These are phyloP conservation scores for Daldinia concentrica DNA, from an alignment of 495 filamentous ascomycete genomes.

Conservation along the genomic window DNA sequence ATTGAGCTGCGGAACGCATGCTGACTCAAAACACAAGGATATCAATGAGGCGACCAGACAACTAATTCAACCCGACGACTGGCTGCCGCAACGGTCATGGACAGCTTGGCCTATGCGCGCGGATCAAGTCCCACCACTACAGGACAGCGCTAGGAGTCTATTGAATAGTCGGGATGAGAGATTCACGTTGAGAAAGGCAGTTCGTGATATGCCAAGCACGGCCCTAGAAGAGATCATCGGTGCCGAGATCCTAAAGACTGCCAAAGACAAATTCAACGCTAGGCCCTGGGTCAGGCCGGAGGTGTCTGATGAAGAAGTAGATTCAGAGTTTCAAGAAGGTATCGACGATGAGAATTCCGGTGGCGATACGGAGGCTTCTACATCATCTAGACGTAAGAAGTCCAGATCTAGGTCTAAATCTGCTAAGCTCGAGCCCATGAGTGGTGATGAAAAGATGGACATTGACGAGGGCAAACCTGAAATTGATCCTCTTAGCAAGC, in stretches of 20 bases:
- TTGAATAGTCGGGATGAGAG: conserved; percentile 51
- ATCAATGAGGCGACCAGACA: conserved; percentile 34
- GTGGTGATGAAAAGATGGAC: conserved; percentile 39
- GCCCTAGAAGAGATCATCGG: conserved; percentile 73
- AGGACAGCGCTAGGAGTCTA: conserved; percentile 38
- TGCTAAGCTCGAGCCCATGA: conserved; percentile 28
- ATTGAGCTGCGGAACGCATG: conserved; percentile 3
- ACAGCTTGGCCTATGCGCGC: conserved; percentile 80
- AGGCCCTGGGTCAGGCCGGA: conserved; percentile 30
- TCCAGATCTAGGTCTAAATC: conserved; percentile 25
- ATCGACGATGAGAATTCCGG: conserved; percentile 18
- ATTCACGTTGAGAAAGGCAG: conserved; percentile 57
- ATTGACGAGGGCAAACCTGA: conserved; percentile 19
- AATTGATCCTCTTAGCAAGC: conserved; percentile 16
- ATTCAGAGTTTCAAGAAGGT: conserved; percentile 17
- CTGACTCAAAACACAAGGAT: conserved; percentile 24
- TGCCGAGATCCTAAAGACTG: conserved; percentile 67
- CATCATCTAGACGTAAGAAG: conserved; percentile 6
- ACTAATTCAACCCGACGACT: conserved; percentile 42
- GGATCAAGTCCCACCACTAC: conserved; percentile 66
- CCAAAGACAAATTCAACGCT: conserved; percentile 67
- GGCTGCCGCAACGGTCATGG: conserved; percentile 66
- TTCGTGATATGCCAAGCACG: conserved; percentile 60
- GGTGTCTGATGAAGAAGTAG: conserved; percentile 23
- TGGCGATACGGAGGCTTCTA: conserved; percentile 17